Conservation (phyloP, 2,329 filamentous ascomycete genomes). For the Bipolaris gigantea region DNA sequence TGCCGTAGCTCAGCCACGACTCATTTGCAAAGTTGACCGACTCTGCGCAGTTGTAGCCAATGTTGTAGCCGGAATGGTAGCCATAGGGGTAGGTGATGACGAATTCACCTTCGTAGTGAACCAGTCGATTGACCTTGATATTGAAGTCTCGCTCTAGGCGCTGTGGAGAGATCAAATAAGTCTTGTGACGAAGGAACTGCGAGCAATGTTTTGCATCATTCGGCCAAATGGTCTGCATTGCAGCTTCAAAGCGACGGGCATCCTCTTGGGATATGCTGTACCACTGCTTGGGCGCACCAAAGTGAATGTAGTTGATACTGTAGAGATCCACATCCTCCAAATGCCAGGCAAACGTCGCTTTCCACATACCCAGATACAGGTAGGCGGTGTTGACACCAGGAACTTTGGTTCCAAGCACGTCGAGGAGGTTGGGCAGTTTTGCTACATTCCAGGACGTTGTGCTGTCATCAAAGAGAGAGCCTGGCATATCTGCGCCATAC, state of each 20-base stretch:
- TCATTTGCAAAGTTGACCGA: conserved; percentile 98
- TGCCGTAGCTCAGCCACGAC: conserved; percentile 91
- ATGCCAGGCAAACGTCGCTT: conserved; percentile 98
- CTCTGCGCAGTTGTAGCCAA: conserved; percentile 98
- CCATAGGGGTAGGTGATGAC: conserved; percentile 98
- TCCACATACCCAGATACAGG: conserved; percentile 99
- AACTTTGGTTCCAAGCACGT: conserved; percentile 92
- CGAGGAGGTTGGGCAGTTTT: conserved; percentile 88
- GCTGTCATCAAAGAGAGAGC: conserved; percentile 86
- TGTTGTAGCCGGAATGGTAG: conserved; percentile 96
- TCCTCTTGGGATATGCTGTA: conserved; percentile 98
- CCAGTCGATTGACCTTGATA: conserved; percentile 93
- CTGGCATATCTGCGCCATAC: conserved; percentile 95
- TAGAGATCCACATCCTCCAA: conserved; percentile 97
- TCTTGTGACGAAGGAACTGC: conserved; percentile 96
- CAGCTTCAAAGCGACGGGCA: conserved; percentile 85
- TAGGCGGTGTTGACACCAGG: conserved; percentile 98
- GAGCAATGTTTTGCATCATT: conserved; percentile 93
- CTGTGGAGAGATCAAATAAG: conserved; percentile 91
- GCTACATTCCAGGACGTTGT: conserved; percentile 91
- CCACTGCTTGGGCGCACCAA: conserved; percentile 98
- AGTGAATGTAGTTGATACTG: conserved; percentile 99
- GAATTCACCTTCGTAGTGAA: conserved; percentile 96
- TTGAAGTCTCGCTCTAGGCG: conserved; percentile 84
- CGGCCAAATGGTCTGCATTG: conserved; percentile 95